Evolutionary conservation across 768 basidiomycete species (phyloP), one percentile per base, ranked within the genome.

Genomic region (Suillus cothurnatus): DNA sequence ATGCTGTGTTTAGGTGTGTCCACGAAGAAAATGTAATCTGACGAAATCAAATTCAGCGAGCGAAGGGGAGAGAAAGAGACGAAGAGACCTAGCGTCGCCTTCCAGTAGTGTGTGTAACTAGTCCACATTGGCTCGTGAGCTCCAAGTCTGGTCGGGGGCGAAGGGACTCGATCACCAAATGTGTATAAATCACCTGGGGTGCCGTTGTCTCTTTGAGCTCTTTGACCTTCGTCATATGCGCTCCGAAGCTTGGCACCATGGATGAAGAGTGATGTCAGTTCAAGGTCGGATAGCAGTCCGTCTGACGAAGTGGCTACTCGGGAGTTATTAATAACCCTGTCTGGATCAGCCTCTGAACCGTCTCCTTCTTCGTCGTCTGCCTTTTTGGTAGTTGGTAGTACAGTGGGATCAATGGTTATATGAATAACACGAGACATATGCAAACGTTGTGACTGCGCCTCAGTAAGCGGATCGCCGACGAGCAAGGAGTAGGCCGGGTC

Each of bases 21-120:
- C 6, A 89, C 69, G 59, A 96, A 79, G 74, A 97, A 95, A 61
- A 99, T 92, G 74, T 98, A 99, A 80, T 97, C 96, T 96, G 53
- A 28, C 34, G 55, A 62, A 15, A 59, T 14, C 41, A 41, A 62
- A 19, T 2, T 72, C 28, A 74, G 74, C 62, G 12, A 60, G 19
- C 15, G 39, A 1, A 26, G 9, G 21, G 38, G 23, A 52, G 47
- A 11, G 8, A 23, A 12, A 31, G 58, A 32, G 3, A 72, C 80
- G 66, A 32, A 41, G 19, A 41, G 69, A 91, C 94, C 94, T 72
- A 96, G 73, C 4, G 91, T 90, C 11, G 90, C 78, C 71, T 91
- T 86, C 93, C 94, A 96, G 71, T 89, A 89, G 75, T 93, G 87
- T 0, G 96, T 94, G 71, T 90, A 97, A 72, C 90, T 93, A 43